phyloP scores from a whole-genome alignment of 1,284 basidiomycete species.

The Vanrija sp. region DNA sequence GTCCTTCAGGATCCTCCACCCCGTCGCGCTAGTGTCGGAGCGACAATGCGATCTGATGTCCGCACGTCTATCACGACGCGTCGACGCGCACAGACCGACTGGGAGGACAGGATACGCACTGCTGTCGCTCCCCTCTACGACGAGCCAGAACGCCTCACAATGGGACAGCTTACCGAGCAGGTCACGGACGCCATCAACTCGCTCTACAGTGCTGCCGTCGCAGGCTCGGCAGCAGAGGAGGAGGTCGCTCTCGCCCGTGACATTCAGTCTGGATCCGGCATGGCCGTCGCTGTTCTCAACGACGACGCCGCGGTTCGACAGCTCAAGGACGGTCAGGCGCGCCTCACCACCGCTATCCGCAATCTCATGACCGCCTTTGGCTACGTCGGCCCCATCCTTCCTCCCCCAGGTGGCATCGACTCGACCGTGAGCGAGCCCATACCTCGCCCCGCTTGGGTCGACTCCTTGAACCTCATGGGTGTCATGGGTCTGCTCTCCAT shows the following conservation, averaged over 20 bases:
- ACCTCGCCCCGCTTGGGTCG: conserved; percentile 36
- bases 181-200: conserved; percentile 36
- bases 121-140: conserved; percentile 15
- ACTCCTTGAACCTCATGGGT: conserved; percentile 37
- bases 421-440: conserved; percentile 20
- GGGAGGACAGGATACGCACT: conserved; percentile 17
- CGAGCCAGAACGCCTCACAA: conserved; percentile 11
- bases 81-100: conserved; percentile 6
- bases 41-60: not conserved
- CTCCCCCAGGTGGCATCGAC: conserved; percentile 9
- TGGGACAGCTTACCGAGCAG: conserved; percentile 28
- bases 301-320: conserved; percentile 29
- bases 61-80: not conserved
- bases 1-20: not conserved
- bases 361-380: conserved; percentile 37
- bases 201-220: conserved; percentile 37
- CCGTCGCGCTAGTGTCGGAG: not conserved
- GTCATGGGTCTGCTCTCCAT: conserved; percentile 34
- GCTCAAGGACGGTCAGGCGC: conserved; percentile 7
- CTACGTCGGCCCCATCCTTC: conserved; percentile 42
- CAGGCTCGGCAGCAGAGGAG: conserved; percentile 41
- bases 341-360: conserved; percentile 22
- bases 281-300: conserved; percentile 25
- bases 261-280: conserved; percentile 15
- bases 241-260: conserved; percentile 33